Evolutionary conservation across 257 asterid genomes (phyloP).

Genomic region (Nicotiana otophora): DNA sequence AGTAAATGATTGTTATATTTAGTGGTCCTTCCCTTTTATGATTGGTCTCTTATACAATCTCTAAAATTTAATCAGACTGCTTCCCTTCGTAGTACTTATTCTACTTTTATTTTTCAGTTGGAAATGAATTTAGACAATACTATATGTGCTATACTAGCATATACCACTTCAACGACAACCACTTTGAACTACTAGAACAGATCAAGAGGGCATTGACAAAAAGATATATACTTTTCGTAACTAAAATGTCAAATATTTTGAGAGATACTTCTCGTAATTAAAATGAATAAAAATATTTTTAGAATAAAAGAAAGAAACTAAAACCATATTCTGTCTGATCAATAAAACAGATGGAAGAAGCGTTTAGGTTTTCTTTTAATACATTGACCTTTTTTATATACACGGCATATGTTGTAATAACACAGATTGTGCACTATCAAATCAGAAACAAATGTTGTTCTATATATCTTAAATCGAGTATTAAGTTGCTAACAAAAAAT

Average conservation of each 20-base stretch:
- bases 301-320: not conserved
- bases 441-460: too few relatives aligned
- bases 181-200: not conserved
- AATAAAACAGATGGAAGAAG: not conserved
- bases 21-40: not conserved
- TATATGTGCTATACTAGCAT: not conserved
- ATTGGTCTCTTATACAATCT: not conserved
- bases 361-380: too few relatives aligned
- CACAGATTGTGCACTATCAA: too few relatives aligned
- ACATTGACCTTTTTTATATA: too few relatives aligned
- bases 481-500: too few relatives aligned
- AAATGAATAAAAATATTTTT: not conserved
- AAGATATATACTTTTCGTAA: not conserved
- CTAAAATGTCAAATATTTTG: not conserved
- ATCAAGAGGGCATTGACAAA: not conserved
- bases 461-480: too few relatives aligned
- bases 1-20: not conserved
- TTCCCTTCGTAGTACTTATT: not conserved
- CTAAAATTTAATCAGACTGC: not conserved
- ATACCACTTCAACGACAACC: not conserved
- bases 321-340: not conserved
- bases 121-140: not conserved
- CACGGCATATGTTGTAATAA: too few relatives aligned
- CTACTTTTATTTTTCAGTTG: not conserved
- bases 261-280: not conserved